A percentile compares a stretch with the other conserved stretches of the same genome.
Conservation (phyloP, 2,329 filamentous ascomycete species). For the Sarocladium oryzae region DNA sequence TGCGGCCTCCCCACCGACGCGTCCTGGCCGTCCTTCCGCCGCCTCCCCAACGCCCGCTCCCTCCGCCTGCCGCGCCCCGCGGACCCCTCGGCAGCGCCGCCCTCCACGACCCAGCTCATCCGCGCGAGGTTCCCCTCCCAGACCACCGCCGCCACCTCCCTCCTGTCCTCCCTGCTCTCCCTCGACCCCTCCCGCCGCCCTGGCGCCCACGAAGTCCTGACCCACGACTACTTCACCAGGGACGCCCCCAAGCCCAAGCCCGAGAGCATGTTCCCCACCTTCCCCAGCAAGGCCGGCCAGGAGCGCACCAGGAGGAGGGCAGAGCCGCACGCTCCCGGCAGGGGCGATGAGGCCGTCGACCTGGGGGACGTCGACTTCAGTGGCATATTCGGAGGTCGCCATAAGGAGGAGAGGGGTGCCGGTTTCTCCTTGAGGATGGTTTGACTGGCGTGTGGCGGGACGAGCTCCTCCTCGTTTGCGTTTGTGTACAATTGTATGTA, state of each 20-base stretch:
- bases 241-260: constrained; percentile 78
- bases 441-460: too few relatives aligned
- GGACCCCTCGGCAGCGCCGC: constrained; percentile 17
- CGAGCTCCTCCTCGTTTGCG: too few relatives aligned
- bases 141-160: constrained; percentile 63
- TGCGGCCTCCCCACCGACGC: constrained; percentile 80
- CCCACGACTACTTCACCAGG: constrained; percentile 80
- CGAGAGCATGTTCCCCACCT: constrained; percentile 91
- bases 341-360: constrained; percentile 60
- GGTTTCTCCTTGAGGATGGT: constrained; percentile 61
- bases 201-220: constrained; percentile 64
- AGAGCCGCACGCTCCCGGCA: constrained; percentile 73
- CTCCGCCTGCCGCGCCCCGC: constrained; percentile 58
- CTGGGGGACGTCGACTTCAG: constrained; percentile 58
- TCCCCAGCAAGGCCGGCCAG: constrained; percentile 89
- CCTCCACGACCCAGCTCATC: constrained; percentile 44
- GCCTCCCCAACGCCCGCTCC: constrained; percentile 78
- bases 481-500: too few relatives aligned
- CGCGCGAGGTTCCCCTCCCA: constrained; percentile 76
- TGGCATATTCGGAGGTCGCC: constrained; percentile 62
- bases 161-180: constrained; percentile 65
- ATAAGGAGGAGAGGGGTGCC: constrained; percentile 58
- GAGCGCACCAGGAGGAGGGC: constrained; percentile 64
- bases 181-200: constrained; percentile 70
- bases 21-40: constrained; percentile 78